These are phyloP conservation scores for Lepiota venenata DNA, from an alignment of 768 basidiomycete genomes.

Conservation along the genomic window DNA sequence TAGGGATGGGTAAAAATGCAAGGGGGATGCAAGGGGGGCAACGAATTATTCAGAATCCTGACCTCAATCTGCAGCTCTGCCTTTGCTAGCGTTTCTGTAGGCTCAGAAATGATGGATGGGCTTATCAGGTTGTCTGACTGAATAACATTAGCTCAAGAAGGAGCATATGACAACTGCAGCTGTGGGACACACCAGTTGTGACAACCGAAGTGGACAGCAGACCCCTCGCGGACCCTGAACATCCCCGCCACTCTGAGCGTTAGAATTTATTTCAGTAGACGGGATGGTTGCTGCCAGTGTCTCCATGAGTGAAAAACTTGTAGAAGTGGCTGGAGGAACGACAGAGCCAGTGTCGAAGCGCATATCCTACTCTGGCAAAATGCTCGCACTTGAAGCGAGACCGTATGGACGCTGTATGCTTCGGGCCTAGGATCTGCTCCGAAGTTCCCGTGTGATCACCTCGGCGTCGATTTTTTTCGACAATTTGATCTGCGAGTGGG, in stretches of 20 bases:
- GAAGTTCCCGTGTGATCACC: no score
- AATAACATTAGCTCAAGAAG: neutral
- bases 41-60: slow-evolving; percentile 74
- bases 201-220: neutral
- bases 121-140: slow-evolving; percentile 25
- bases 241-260: neutral
- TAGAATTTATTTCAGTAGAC: neutral
- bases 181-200: neutral
- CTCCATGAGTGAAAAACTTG: slow-evolving; percentile 3
- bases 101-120: slow-evolving; percentile 25
- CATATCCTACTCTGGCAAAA: slow-evolving; percentile 37
- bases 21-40: neutral
- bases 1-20: slow-evolving; percentile 3
- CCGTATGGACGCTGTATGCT: no score
- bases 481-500: no score
- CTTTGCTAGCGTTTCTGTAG: slow-evolving; percentile 50
- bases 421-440: no score
- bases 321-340: neutral
- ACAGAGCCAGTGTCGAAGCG: slow-evolving; percentile 39
- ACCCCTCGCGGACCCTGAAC: neutral
- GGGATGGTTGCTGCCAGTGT: slow-evolving; percentile 7
- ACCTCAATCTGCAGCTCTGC: slow-evolving; percentile 90
- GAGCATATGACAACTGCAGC: no score
- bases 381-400: slow-evolving; percentile 22
- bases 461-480: no score